Conservation (phyloP, 1,139 yeast genomes). For the Suhomyces kunorum region DNA sequence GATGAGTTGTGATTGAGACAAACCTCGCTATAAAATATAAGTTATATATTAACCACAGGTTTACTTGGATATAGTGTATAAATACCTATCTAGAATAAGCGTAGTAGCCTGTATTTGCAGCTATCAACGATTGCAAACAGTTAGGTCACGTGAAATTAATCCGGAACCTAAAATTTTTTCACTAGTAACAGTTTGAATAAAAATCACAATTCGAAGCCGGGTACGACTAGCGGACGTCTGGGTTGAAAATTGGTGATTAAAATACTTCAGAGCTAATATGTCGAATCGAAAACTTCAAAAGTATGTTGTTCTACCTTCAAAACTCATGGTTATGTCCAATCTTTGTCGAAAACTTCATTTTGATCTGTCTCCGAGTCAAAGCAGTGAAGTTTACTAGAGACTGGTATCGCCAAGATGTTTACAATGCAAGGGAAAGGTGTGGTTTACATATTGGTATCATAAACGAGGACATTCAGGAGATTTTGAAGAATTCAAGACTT, state of each 20-base stretch:
- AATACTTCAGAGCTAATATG: constrained; percentile 22
- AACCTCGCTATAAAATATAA: not conserved
- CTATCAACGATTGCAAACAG: constrained; percentile 1
- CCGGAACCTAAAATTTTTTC: constrained; percentile 22
- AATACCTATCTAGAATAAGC: not conserved
- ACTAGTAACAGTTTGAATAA: not conserved
- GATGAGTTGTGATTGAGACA: constrained; percentile 42
- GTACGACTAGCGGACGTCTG: constrained; percentile 2
- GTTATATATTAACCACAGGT: constrained; percentile 3
- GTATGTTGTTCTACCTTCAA: constrained; percentile 29
- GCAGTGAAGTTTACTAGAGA: no score
- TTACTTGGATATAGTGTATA: constrained; percentile 1
- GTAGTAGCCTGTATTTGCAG: constrained; percentile 3
- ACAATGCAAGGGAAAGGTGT: no score
- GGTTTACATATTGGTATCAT: no score
- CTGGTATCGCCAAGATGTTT: no score
- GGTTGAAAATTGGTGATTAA: constrained; percentile 1
- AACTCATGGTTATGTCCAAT: not conserved
- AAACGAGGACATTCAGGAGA: no score
- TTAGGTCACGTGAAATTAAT: constrained; percentile 14
- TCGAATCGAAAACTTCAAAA: constrained; percentile 50
- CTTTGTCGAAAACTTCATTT: no score
- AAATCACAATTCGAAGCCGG: constrained; percentile 2
- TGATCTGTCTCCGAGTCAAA: no score
- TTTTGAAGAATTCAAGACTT: not conserved